Evolutionary conservation across 495 filamentous ascomycete species (phyloP).

Genomic region (Xylaria intraflava): DNA sequence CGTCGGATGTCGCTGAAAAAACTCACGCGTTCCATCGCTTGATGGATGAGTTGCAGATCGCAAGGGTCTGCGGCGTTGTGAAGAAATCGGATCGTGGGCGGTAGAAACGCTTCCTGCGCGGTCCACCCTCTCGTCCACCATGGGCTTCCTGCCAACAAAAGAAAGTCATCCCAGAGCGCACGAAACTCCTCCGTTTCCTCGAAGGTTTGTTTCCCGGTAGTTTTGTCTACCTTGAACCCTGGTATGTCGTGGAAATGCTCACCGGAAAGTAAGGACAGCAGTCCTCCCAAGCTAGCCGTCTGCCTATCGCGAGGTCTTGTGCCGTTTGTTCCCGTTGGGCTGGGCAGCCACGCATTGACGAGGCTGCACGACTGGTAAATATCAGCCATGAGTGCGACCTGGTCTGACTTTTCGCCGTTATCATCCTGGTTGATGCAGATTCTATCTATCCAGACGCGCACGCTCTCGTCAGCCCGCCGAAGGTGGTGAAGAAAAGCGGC

Average conservation of each 20-base stretch:
- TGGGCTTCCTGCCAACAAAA: too few species aligned
- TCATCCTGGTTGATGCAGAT: constrained; percentile 23
- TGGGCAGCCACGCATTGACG: constrained; percentile 13
- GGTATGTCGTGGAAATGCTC: neutral
- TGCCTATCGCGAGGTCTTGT: neutral
- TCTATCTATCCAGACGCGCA: constrained; percentile 12
- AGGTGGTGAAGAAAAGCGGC: neutral
- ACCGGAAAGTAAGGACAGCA: neutral
- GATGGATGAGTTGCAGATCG: too few species aligned
- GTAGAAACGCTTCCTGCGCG: too few species aligned
- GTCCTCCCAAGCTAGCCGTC: neutral
- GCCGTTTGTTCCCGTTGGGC: neutral
- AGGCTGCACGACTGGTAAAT: constrained; percentile 14
- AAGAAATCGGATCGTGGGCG: too few species aligned
- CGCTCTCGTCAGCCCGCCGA: neutral
- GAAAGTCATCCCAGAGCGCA: too few species aligned
- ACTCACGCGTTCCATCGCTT: too few species aligned
- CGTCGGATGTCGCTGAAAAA: too few species aligned
- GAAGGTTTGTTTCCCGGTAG: neutral
- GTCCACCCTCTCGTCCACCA: too few species aligned
- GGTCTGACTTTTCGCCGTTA: constrained; percentile 8
- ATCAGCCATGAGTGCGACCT: constrained; percentile 15
- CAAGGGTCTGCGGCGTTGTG: too few species aligned
- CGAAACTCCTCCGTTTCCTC: neutral
- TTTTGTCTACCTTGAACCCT: neutral